These are phyloP conservation scores for Favolaschia claudopus DNA, from an alignment of 768 basidiomycete species.

Conservation along the genomic window DNA sequence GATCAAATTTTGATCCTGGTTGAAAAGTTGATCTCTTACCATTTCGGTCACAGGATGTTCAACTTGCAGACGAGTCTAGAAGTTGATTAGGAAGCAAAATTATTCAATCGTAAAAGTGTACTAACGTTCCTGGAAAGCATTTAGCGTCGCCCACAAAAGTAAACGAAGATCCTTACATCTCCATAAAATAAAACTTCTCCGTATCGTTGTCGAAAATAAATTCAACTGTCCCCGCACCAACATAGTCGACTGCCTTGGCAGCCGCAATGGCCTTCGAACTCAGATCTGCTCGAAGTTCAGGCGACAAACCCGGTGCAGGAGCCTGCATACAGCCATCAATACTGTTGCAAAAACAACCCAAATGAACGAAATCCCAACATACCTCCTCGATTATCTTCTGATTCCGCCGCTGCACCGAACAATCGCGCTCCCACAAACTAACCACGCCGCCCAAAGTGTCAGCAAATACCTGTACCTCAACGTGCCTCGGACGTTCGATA, in stretches of 20 bases:
- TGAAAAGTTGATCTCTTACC: conserved; percentile 32
- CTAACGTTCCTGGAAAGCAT: background rate
- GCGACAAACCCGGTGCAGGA: conserved; percentile 87
- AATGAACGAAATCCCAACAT: conserved; percentile 11
- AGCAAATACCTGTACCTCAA: conserved; percentile 95
- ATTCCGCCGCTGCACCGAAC: conserved; percentile 89
- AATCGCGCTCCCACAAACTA: conserved; percentile 97
- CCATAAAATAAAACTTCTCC: conserved; percentile 91
- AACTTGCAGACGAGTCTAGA: conserved; percentile 74
- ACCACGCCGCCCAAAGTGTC: conserved; percentile 82
- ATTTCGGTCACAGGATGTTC: conserved; percentile 96
- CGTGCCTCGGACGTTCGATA: conserved; percentile 85
- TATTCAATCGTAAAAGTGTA: too few species aligned
- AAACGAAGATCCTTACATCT: conserved; percentile 66
- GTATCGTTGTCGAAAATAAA: conserved; percentile 97
- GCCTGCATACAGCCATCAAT: conserved; percentile 69
- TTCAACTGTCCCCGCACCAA: conserved; percentile 94
- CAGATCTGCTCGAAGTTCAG: conserved; percentile 81
- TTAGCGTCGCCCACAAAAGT: background rate
- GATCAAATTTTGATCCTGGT: background rate
- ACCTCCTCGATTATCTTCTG: conserved; percentile 97
- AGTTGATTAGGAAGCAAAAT: conserved; percentile 50
- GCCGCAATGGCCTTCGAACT: conserved; percentile 90
- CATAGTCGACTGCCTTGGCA: conserved; percentile 91
- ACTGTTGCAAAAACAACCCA: background rate